A percentile compares a stretch with the other conserved stretches of the same genome.
Conservation (phyloP, 345 rosid genomes). For the Eucalyptus decipiens region DNA sequence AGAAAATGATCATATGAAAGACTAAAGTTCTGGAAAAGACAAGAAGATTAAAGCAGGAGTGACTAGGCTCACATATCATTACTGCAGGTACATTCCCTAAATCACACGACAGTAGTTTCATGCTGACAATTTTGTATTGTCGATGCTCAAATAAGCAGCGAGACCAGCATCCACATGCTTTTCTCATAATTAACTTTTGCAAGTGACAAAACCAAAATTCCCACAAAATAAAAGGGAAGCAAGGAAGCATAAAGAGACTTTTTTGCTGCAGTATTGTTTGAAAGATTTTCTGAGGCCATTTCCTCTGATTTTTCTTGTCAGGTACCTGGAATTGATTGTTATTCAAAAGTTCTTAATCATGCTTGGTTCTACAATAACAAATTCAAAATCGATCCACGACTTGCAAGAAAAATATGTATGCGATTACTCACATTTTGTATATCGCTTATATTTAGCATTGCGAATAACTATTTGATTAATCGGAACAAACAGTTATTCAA, state of each 20-base stretch:
- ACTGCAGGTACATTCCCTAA: no score
- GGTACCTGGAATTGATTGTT: slow-evolving; percentile 17
- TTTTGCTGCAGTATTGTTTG: neutral
- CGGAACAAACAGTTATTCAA: fast-evolving
- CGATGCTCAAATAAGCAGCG: no score
- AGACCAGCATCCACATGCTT: no score
- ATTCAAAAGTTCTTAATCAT: neutral
- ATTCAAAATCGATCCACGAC: neutral
- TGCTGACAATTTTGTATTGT: no score
- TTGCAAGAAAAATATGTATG: neutral
- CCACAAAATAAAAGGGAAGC: neutral
- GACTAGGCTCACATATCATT: no score
- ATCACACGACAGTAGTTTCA: no score
- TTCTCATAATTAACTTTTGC: no score
- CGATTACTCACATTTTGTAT: neutral
- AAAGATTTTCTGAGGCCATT: neutral
- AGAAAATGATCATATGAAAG: neutral
- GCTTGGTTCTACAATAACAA: neutral
- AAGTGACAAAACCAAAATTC: no score
- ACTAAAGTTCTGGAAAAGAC: neutral
- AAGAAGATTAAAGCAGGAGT: neutral
- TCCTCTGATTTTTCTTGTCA: neutral
- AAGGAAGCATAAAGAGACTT: neutral
- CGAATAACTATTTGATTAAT: neutral
- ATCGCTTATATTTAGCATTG: neutral